These are phyloP conservation scores for Arthrinium phaeospermum DNA, from an alignment of 2,329 filamentous ascomycete species.

Conservation along the genomic window DNA sequence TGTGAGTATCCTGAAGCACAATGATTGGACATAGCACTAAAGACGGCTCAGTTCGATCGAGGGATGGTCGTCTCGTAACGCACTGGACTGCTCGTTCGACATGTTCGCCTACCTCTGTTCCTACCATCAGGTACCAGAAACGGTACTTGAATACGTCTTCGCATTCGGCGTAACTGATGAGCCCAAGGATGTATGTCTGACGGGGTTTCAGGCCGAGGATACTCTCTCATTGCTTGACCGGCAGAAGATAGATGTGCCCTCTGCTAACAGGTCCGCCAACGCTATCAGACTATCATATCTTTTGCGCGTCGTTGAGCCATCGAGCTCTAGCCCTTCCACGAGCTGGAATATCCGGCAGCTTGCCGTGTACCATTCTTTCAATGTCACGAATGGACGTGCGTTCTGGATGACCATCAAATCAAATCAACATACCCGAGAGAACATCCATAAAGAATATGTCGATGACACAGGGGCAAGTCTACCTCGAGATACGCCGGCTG, in stretches of 20 bases:
- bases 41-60: background rate
- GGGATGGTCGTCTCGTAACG: background rate
- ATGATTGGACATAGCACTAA: background rate
- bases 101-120: background rate
- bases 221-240: background rate
- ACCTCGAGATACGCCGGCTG: background rate
- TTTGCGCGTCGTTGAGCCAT: background rate
- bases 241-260: background rate
- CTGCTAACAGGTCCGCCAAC: background rate
- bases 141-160: background rate
- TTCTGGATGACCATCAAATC: slow-evolving; percentile 47
- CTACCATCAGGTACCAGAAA: background rate
- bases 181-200: background rate
- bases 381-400: slow-evolving; percentile 38
- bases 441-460: background rate
- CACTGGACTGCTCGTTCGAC: background rate
- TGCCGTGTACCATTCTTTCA: slow-evolving; percentile 42
- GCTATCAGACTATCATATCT: background rate
- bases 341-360: background rate
- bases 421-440: slow-evolving; percentile 30
- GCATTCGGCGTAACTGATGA: background rate
- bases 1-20: background rate
- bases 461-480: background rate
- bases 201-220: background rate
- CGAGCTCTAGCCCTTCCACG: background rate